phyloP scores from a whole-genome alignment of 2,329 filamentous ascomycete species.

The Cercospora sp. region DNA sequence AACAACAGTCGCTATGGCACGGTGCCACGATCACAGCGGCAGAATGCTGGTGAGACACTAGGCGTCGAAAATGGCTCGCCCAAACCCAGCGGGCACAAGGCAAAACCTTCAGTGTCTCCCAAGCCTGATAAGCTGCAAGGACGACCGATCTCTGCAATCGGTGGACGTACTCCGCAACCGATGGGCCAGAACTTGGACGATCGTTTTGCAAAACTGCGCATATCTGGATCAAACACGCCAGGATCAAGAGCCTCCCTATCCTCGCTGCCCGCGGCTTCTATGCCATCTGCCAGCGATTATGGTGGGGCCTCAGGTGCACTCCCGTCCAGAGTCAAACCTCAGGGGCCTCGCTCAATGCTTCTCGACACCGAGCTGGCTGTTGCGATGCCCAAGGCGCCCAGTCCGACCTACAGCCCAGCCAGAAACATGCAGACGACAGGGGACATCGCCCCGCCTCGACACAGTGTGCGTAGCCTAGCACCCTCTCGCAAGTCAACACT shows the following conservation, averaged over 20 bases:
- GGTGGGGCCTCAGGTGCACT: constrained; percentile 23
- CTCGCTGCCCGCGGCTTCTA: constrained; percentile 37
- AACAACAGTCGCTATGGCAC: constrained; percentile 59
- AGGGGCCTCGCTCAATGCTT: constrained; percentile 58
- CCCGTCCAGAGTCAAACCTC: constrained; percentile 32
- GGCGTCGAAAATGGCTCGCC: background rate
- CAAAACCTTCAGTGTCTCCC: constrained; percentile 45
- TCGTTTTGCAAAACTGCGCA: constrained; percentile 34
- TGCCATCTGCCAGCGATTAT: constrained; percentile 46
- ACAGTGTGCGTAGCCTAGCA: constrained; percentile 64
- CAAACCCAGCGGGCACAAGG: constrained; percentile 22
- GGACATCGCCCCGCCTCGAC: constrained; percentile 64
- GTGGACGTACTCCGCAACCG: constrained; percentile 36
- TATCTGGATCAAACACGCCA: constrained; percentile 26
- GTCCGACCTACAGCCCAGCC: constrained; percentile 76
- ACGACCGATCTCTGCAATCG: constrained; percentile 50
- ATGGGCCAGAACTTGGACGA: constrained; percentile 48
- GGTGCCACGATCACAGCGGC: constrained; percentile 22
- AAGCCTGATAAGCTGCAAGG: constrained; percentile 69
- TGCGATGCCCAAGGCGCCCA: constrained; percentile 67
- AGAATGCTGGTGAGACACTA: background rate
- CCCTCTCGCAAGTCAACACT: constrained; percentile 57
- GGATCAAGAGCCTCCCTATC: constrained; percentile 34
- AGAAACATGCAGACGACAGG: constrained; percentile 68
- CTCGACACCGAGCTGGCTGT: constrained; percentile 55